Evolutionary conservation across 169 alveolate species (phyloP).

Genomic region (Plasmodium adleri): DNA sequence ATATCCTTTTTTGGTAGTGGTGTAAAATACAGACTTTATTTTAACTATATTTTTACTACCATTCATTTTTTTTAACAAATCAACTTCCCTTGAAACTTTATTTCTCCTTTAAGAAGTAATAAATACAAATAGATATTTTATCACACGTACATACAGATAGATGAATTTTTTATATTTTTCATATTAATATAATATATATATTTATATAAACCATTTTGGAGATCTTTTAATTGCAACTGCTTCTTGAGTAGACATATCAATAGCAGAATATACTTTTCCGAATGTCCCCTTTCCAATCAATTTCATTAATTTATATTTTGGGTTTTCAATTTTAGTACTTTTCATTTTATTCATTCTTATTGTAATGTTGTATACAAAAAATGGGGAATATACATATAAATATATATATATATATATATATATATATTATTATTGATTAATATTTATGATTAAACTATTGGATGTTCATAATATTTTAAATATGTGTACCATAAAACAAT

Average conservation of each 20-base stretch:
- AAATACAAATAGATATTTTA: neutral
- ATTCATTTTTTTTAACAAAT: constrained; percentile 49
- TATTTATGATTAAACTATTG: no score
- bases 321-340: constrained; percentile 10
- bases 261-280: constrained; percentile 68
- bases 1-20: constrained; percentile 62
- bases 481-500: no score
- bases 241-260: constrained; percentile 60
- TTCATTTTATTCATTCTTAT: constrained; percentile 29
- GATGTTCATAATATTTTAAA: no score
- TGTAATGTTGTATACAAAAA: no score
- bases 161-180: neutral
- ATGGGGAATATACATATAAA: no score
- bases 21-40: constrained; percentile 50
- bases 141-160: neutral
- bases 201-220: constrained; percentile 40
- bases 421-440: no score
- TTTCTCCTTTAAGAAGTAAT: constrained; percentile 38
- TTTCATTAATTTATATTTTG: constrained; percentile 38
- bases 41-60: constrained; percentile 51
- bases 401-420: no score
- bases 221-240: constrained; percentile 71
- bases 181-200: constrained; percentile 4
- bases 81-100: constrained; percentile 75
- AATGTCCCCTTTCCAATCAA: constrained; percentile 70